A percentile compares a stretch with the other conserved stretches of the same genome.
Conservation (phyloP, 805 yeast genomes). For the Kodamaea nitidulidarum region DNA sequence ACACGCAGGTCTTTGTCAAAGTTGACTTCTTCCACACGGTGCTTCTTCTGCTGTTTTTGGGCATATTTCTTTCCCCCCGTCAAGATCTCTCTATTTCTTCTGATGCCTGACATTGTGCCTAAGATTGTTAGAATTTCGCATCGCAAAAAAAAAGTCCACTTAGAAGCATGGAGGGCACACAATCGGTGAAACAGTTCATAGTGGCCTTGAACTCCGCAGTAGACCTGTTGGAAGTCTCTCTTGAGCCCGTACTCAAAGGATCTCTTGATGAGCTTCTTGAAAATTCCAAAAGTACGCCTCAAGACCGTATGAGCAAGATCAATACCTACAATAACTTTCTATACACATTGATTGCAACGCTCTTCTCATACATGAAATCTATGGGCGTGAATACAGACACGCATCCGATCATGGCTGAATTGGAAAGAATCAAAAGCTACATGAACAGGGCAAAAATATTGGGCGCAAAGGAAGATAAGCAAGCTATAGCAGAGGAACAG, state of each 20-base stretch:
- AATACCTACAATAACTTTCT: slow-evolving; percentile 38
- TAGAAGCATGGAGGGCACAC: slow-evolving; percentile 42
- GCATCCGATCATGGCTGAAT: slow-evolving; percentile 65
- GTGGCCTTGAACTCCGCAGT: slow-evolving; percentile 34
- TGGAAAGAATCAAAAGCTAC: slow-evolving; percentile 62
- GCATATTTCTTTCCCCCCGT: slow-evolving; percentile 84
- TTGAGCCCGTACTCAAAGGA: slow-evolving; percentile 34
- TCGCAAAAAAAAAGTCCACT: slow-evolving; percentile 5
- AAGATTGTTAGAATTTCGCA: slow-evolving; percentile 1
- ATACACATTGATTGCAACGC: slow-evolving; percentile 52
- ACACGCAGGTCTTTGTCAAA: slow-evolving; percentile 76
- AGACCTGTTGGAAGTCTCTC: slow-evolving; percentile 28
- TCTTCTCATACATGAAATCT: slow-evolving; percentile 57
- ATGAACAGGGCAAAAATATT: slow-evolving; percentile 53
- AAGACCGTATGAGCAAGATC: slow-evolving; percentile 24
- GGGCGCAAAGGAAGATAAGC: slow-evolving; percentile 19
- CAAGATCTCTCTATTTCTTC: slow-evolving; percentile 75
- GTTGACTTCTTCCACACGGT: slow-evolving; percentile 76
- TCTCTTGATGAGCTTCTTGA: slow-evolving; percentile 35
- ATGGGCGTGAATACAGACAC: slow-evolving; percentile 52
- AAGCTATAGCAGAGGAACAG: slow-evolving; percentile 18
- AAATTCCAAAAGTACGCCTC: slow-evolving; percentile 14
- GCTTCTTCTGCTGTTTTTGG: slow-evolving; percentile 58
- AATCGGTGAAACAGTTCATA: slow-evolving; percentile 38
- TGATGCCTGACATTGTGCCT: slow-evolving; percentile 13